Base-by-base conservation (phyloP, 305 asterid genomes). In the Fraxinus latifolia region DNA sequence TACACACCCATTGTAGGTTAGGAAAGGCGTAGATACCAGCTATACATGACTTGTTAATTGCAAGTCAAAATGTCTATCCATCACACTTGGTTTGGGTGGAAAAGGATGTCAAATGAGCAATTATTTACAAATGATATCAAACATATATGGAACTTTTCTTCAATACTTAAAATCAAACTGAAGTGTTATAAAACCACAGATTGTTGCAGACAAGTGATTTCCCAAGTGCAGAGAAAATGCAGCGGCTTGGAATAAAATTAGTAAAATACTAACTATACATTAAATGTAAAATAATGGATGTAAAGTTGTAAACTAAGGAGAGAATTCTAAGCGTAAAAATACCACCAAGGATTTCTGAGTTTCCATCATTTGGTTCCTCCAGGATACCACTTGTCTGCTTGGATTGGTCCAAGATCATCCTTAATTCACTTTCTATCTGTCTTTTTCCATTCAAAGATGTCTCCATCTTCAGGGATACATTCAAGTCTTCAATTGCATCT, bases 401-500 rank as follows among this genome's bases (percentile, higher is more conserved):
- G 80, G 85, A 79, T 75, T 85, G 88, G 79, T 86, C 85, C 80
- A 81, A 55, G 58, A 91, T 76, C 80, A 81, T 78, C 76, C 79
- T 83, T 67, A 92, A 83, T 84, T 96, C 98, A 80, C 83, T 87
- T 78, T 92, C 89, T 83, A 94, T 94, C 86, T 90, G 97, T 81
- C 86, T 86, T 90, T 90, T 94, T 65, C 98, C 97, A 88, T 90
- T 86, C 79, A 74, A 82, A 85, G 98, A 92, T 42, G 79, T 84
- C 83, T 96, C 98, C 70, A 90, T 79, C 86, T 88, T 83, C 71
- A 92, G 78, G 14, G 97, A 90, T 81, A 96, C 83, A 76, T 76
- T 90, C 82, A 92, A 89, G 90, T 94, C 98, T 71, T 62, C 86
- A 62, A 87, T 79, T 65, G 97, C 96, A 80, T 93, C 97, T 85